Base-by-base conservation (phyloP, 306 rosid genomes). In the Urtica urens region DNA sequence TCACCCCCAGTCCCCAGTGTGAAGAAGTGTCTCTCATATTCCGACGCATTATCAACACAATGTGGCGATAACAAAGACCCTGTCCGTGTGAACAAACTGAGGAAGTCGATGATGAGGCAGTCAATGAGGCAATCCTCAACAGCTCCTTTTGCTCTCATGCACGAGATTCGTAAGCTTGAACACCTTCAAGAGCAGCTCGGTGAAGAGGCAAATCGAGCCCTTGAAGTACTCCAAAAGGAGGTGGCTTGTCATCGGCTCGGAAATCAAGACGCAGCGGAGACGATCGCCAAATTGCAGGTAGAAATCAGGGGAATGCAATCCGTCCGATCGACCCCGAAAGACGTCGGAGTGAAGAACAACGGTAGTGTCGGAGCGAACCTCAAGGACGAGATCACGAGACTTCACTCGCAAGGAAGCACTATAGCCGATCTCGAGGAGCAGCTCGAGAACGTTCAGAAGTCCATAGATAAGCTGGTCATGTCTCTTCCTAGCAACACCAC, bases 111-210 rank as follows among this genome's bases (percentile, higher is more conserved):
- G 44, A 35, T 82, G 63, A 85, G 96, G 78, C 96, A 82, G 70
- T 82, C 96, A 23, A 78, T 92, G 80, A 77, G 93, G 73, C 96
- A 86, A 66, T 82, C 96, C 3, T 82, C 99, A 14, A 49, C 96
- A 24, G 96, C 99, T 74, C 99, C 99, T 46, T 82, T 92, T 70
- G 71, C 99, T 35, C 93, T 92, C 25, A 63, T 92, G 99, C 96
- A 92, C 68, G 99, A 92, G 70, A 92, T 92, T 66, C 94, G 99
- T 43, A 92, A 92, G 73, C 94, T 92, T 24, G 99, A 92, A 80
- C 96, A 86, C 64, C 93, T 92, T 57, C 99, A 92, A 47, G 94
- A 92, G 75, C 94, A 86, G 79, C 86, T 92, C 23, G 99, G 99
- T 39, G 93, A 92, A 61, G 99, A 92, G 72, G 99, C 99, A 46